Percentiles rank a stretch among this genome's conserved stretches.
Evolutionary conservation across 2,329 filamentous ascomycete species (phyloP).

Genomic region (Rhexocercosporidium sp.): DNA sequence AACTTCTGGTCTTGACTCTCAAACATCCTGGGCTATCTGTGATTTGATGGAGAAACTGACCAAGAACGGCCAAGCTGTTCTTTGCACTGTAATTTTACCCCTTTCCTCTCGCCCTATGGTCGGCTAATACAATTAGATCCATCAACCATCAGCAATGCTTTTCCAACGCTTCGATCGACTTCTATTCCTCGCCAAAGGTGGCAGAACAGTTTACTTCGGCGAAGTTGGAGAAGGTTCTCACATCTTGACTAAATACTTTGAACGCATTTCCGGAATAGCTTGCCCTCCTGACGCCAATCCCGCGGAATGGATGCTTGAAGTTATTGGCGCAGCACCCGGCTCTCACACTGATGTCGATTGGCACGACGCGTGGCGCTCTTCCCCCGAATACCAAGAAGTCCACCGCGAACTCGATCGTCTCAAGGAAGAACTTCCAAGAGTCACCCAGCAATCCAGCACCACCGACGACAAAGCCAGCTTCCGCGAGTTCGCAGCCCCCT

Average conservation of each 20-base stretch:
- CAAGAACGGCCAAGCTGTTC: slow-evolving; percentile 84
- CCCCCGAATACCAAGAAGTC: slow-evolving; percentile 49
- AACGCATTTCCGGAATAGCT: slow-evolving; percentile 66
- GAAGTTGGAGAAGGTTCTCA: slow-evolving; percentile 74
- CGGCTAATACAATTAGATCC: slow-evolving; percentile 57
- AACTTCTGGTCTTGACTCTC: slow-evolving; percentile 88
- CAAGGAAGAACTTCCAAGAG: slow-evolving; percentile 50
- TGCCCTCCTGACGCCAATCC: slow-evolving; percentile 77
- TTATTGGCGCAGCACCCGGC: slow-evolving; percentile 62
- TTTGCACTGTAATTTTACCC: slow-evolving; percentile 66
- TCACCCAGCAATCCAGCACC: slow-evolving; percentile 20
- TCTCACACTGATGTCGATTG: slow-evolving; percentile 66
- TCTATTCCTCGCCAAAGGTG: slow-evolving; percentile 76
- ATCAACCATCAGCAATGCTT: slow-evolving; percentile 90
- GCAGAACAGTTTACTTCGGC: slow-evolving; percentile 81
- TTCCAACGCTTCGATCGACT: slow-evolving; percentile 89
- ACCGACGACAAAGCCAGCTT: slow-evolving; percentile 52
- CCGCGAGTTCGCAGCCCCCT: slow-evolving; percentile 67
- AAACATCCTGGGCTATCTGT: slow-evolving; percentile 91
- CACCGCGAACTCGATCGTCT: slow-evolving; percentile 57
- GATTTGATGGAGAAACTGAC: slow-evolving; percentile 87
- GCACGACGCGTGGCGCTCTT: slow-evolving; percentile 64
- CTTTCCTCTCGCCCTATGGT: not conserved
- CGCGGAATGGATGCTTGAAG: slow-evolving; percentile 78
- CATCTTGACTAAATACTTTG: slow-evolving; percentile 75